These are phyloP conservation scores for Globisporangium carolinianum DNA, from an alignment of 352 stramenopile genomes.

Conservation along the genomic window DNA sequence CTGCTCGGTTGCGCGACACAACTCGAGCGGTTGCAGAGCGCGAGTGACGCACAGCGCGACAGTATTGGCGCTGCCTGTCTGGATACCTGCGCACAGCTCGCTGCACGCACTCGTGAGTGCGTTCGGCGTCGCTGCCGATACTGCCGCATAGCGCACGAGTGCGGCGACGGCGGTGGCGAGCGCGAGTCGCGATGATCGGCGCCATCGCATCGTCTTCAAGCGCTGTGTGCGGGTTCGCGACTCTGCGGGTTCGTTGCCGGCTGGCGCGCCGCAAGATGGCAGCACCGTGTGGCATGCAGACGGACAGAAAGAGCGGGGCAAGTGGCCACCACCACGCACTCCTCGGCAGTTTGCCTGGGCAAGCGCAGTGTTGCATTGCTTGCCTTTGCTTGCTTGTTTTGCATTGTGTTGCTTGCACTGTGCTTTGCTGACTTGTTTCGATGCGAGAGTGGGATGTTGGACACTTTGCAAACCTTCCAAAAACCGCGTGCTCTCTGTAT, in stretches of 20 bases:
- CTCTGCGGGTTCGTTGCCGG: background rate
- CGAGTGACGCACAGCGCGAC: background rate
- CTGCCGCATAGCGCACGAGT: background rate
- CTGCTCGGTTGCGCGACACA: background rate
- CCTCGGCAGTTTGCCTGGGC: background rate
- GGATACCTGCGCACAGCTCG: constrained; percentile 3
- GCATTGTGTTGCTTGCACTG: too few relatives aligned
- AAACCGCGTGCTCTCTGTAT: too few relatives aligned
- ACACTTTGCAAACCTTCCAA: too few relatives aligned
- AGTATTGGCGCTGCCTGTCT: background rate
- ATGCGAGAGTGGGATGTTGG: too few relatives aligned
- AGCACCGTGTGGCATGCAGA: background rate
- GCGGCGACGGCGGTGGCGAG: background rate
- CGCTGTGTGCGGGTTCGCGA: background rate
- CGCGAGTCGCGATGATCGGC: background rate
- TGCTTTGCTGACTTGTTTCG: too few relatives aligned
- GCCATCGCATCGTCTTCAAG: constrained; percentile 10
- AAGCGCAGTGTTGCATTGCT: background rate
- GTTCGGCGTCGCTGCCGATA: background rate
- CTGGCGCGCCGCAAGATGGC: background rate
- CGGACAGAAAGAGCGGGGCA: too few relatives aligned
- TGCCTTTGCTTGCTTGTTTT: too few relatives aligned
- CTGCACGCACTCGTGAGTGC: constrained; percentile 1
- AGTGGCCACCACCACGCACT: too few relatives aligned
- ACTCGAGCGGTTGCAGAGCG: background rate